phyloP scores from a whole-genome alignment of 495 filamentous ascomycete species.

The Annulohypoxylon stygium region DNA sequence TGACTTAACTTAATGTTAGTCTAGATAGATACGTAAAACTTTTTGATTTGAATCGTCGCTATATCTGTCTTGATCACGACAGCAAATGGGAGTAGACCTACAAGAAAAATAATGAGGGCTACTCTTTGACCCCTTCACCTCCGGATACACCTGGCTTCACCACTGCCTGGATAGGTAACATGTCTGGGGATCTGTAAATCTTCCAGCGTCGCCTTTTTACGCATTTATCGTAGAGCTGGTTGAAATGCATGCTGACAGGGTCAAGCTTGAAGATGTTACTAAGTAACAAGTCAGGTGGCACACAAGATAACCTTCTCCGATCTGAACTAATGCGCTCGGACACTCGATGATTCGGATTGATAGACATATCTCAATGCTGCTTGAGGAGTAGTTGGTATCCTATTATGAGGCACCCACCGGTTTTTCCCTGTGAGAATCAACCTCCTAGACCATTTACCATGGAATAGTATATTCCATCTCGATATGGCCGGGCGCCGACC shows the following conservation, averaged over 20 bases:
- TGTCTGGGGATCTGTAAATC: neutral
- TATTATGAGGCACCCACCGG: neutral
- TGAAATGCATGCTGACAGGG: neutral
- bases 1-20: neutral
- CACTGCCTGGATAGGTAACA: neutral
- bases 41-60: neutral
- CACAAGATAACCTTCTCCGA: constrained; percentile 37
- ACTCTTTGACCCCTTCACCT: constrained; percentile 21
- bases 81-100: neutral
- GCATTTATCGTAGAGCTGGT: neutral
- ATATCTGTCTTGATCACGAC: neutral
- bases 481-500: neutral
- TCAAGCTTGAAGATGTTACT: neutral
- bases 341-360: neutral
- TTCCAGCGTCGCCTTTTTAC: neutral
- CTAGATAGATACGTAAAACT: neutral
- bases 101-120: neutral
- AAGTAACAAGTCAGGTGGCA: constrained; percentile 20
- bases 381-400: constrained; percentile 17
- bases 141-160: neutral
- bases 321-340: constrained; percentile 24
- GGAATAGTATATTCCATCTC: neutral
- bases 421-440: neutral
- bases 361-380: neutral
- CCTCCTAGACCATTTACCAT: neutral